Conservation (phyloP, 139 green algal genomes). For the Pseudopediastrum boryanum region DNA sequence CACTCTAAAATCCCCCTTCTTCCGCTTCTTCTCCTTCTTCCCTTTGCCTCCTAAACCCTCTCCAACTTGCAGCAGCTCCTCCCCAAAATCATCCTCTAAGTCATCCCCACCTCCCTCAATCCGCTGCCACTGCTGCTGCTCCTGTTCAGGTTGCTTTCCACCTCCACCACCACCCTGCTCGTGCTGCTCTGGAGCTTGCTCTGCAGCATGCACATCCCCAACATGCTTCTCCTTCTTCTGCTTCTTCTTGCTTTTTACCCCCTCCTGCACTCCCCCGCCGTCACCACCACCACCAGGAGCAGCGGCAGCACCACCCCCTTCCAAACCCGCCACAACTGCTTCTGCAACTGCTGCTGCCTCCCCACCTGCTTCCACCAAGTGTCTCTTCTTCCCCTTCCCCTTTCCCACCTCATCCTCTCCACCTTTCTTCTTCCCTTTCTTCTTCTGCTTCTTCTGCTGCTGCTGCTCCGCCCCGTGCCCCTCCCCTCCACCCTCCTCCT, state of each 20-base stretch:
- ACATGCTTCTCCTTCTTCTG: conserved; percentile 8
- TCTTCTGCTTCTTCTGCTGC: conserved; percentile 23
- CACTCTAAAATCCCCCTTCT: not conserved
- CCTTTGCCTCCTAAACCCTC: not conserved
- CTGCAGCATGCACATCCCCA: conserved; percentile 9
- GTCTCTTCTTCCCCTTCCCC: not conserved
- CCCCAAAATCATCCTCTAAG: conserved; percentile 29
- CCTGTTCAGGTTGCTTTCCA: conserved; percentile 12
- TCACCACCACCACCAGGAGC: conserved; percentile 1
- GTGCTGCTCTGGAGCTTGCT: not conserved
- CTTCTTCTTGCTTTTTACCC: not conserved
- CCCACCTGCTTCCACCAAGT: not conserved
- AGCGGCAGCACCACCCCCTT: no score
- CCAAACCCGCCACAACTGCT: no score
- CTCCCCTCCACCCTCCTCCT: no score
- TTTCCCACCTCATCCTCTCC: no score
- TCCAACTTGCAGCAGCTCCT: not conserved
- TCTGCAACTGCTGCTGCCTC: not conserved
- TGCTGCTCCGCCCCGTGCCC: no score
- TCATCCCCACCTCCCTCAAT: conserved; percentile 10
- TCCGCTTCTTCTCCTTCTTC: not conserved
- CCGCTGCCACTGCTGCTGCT: conserved; percentile 11
- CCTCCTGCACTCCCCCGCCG: not conserved
- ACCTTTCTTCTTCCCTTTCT: conserved; percentile 24
- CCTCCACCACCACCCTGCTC: not conserved